Evolutionary conservation across 208 protist species (phyloP), one percentile per base, ranked within the genome.

Genomic region (Endotrypanum monterogeii): DNA sequence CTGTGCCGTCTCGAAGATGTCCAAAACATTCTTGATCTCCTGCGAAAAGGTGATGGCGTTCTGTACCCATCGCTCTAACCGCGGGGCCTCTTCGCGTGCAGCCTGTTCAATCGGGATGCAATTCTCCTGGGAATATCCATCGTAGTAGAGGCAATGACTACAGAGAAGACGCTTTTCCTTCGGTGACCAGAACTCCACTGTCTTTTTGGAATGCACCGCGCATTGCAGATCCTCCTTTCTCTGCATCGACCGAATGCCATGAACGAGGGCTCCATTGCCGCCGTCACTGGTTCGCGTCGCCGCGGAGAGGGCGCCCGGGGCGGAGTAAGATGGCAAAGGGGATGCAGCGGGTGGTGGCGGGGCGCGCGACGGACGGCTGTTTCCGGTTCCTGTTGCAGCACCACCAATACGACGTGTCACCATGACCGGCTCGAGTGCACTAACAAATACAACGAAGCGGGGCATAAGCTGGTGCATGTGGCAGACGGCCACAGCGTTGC

Each of bases 101-200:
- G 81, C 89, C 69, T 88, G 78, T 66, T 86, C 80, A 65, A 94
- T 83, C 41, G 85, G 81, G 51, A 90, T 35, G 83, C 89, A 94
- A 72, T 85, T 91, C 46, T 89, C 76, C 28, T 80, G 80, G 46
- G 74, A 84, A 83, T 94, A 94, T 28, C 87, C 87, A 68, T 90
- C 85, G 67, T 90, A 90, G 84, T 89, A 94, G 25, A 94, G 86
- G 67, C 89, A 94, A 69, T 89, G 85, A 57, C 89, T 94, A 71
- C 89, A 94, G 56, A 94, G 80, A 7, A 94, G 80, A 0, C 78
- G 75, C 78, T 91, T 91, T 72, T 91, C 89, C 25, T 56, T 73
- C 4, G 87, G 79, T 35, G 79, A 94, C 89, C 89, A 94, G 78
- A 94, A 94, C 82, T 94, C 89, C 35, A 94, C 84, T 65, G 82